Evolutionary conservation across 1,284 basidiomycete species (phyloP).

Genomic region (Cutaneotrichosporon dermatis): DNA sequence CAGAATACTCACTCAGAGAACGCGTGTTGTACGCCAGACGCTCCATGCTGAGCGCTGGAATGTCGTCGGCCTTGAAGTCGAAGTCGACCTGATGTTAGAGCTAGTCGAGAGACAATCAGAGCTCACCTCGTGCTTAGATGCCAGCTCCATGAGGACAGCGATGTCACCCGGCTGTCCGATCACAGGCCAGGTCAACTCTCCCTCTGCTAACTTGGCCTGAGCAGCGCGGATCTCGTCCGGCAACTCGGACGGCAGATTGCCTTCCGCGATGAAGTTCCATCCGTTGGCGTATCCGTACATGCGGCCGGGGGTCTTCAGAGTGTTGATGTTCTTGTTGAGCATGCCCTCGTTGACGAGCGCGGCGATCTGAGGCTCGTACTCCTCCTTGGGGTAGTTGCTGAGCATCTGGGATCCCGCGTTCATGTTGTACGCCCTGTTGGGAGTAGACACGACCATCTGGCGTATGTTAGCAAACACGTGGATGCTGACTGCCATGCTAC

Average conservation of each 20-base stretch:
- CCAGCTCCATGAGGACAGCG: constrained; percentile 36
- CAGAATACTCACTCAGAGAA: constrained; percentile 28
- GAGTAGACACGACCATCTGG: constrained; percentile 65
- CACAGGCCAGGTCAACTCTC: constrained; percentile 45
- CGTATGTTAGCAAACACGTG: constrained; percentile 7
- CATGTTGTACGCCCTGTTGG: constrained; percentile 61
- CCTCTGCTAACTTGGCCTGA: constrained; percentile 24
- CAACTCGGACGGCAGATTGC: constrained; percentile 59
- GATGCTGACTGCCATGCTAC: background rate
- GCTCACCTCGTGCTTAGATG: constrained; percentile 30
- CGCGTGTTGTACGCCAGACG: constrained; percentile 37
- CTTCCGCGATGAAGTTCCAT: constrained; percentile 52
- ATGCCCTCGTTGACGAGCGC: constrained; percentile 33
- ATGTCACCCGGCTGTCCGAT: constrained; percentile 35
- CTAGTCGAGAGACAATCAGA: no score
- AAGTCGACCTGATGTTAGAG: constrained; percentile 26
- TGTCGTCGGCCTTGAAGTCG: constrained; percentile 25
- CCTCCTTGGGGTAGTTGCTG: constrained; percentile 55
- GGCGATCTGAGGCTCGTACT: constrained; percentile 55
- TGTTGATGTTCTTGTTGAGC: constrained; percentile 21
- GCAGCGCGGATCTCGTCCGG: constrained; percentile 57
- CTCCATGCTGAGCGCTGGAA: constrained; percentile 24
- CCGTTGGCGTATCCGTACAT: constrained; percentile 29
- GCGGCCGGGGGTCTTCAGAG: constrained; percentile 16
- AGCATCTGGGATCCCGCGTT: constrained; percentile 59